phyloP scores from a whole-genome alignment of 257 asterid species.

The Nicotiana tabacum region DNA sequence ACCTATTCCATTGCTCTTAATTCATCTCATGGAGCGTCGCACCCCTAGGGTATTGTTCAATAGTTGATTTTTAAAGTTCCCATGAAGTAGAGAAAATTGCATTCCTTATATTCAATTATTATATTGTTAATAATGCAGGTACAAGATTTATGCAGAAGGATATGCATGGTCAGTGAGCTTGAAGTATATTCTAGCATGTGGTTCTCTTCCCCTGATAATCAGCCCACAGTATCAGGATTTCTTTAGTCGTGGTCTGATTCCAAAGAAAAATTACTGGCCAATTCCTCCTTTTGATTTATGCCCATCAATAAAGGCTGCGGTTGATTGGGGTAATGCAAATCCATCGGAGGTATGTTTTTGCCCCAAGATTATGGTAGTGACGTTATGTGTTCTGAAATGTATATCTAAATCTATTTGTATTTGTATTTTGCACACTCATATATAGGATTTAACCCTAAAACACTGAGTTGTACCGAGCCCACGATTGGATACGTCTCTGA shows the following conservation, averaged over 20 bases:
- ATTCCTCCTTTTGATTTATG: conserved; percentile 40
- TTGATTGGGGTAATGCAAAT: conserved; percentile 64
- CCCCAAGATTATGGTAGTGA: background rate
- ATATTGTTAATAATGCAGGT: conserved; percentile 27
- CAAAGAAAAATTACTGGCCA: conserved; percentile 36
- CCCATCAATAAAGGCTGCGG: conserved; percentile 40
- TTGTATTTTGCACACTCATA: background rate
- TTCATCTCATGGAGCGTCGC: too few relatives aligned
- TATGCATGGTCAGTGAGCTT: conserved; percentile 88
- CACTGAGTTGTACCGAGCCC: background rate
- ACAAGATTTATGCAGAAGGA: conserved; percentile 82
- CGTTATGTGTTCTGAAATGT: background rate
- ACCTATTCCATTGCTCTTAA: too few relatives aligned
- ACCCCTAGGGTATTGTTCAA: too few relatives aligned
- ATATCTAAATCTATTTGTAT: too few relatives aligned
- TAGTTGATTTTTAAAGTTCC: too few relatives aligned
- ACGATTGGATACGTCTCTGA: too few relatives aligned
- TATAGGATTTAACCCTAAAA: background rate
- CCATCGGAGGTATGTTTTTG: conserved; percentile 28
- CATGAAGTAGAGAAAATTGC: background rate
- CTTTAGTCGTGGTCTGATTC: conserved; percentile 56
- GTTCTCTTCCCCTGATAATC: conserved; percentile 53
- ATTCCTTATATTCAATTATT: background rate
- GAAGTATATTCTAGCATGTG: conserved; percentile 67
- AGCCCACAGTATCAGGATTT: conserved; percentile 52